Evolutionary conservation across 1,284 basidiomycete species (phyloP), one percentile per base, ranked within the genome.

Genomic region (Ustilago hordei): DNA sequence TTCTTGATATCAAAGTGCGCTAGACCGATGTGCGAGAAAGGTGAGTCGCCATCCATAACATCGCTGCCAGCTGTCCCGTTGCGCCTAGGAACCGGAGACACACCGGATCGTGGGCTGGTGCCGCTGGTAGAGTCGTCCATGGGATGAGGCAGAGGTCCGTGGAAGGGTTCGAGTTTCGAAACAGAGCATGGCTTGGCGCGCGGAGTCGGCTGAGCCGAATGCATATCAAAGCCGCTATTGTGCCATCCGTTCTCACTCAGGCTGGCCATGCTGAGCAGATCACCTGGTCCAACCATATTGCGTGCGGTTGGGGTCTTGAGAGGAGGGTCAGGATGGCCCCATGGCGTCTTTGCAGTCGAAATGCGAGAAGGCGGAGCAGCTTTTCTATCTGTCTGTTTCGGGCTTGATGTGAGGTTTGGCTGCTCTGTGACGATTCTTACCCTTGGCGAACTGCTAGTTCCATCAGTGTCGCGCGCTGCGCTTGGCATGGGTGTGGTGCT

Each of bases 1-100:
- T 95, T 93, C 50, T 93, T 91, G 41, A 99, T 90, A 82, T 98
- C 93, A 82, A 97, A 95, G 48, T 92, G 91, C 28, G 91, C 90
- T 3, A 86, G 81, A 15, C 70, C 68, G 36, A 68, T 67, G 52
- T 47, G 53, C 35, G 63, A 64, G 60, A 70, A 70, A 13, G 67
- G 64, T 36, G 53, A 53, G 0, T 80, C 75, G n/a, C 54, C 60
- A 3, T 71, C 65, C 38, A 50, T n/a, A 15, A 57, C 70, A 31
- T 41, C 48, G 55, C 52, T 65, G 28, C 66, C 64, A 11, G 9
- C 28, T 1, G 55, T 48, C 23, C 56, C 60, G 8, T 55, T 52
- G 38, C 65, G 69, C 52, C 38, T 56, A 11, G 55, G 64, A 34
- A 58, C 53, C n/a, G 64, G 75, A 28, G 65, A 68, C 15, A 45